phyloP scores from a whole-genome alignment of 305 asterid genomes.

The Solanum hybrid region DNA sequence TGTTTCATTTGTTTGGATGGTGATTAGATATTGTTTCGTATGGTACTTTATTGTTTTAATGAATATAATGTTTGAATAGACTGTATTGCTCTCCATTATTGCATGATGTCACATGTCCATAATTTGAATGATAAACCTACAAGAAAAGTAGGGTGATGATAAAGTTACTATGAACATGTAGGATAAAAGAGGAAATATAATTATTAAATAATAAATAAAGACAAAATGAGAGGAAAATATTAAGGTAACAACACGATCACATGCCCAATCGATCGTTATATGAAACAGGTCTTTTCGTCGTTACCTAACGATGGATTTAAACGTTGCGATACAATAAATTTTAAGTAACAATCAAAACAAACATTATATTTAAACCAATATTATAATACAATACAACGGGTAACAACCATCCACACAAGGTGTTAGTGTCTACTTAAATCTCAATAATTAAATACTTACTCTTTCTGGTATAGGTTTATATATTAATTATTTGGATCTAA shows the following conservation, averaged over 20 bases:
- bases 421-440: not conserved
- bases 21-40: too few species aligned
- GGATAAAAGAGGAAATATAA: not conserved
- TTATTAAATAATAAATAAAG: too few species aligned
- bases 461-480: not conserved
- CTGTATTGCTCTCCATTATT: fast-evolving
- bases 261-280: too few species aligned
- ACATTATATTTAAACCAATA: too few species aligned
- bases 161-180: too few species aligned
- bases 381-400: not conserved
- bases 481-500: not conserved
- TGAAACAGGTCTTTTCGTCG: too few species aligned
- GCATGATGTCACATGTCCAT: not conserved
- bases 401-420: not conserved
- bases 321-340: not conserved
- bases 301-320: too few species aligned
- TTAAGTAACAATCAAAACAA: not conserved
- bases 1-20: too few species aligned
- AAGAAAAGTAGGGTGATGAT: not conserved
- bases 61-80: not conserved
- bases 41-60: too few species aligned
- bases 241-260: not conserved
- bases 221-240: not conserved
- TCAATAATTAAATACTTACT: not conserved
- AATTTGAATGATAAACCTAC: not conserved